Percentiles rank a stretch among this genome's conserved stretches.
Conservation (phyloP, 148 eudicot genomes). For the Rhododendron mucronatum region DNA sequence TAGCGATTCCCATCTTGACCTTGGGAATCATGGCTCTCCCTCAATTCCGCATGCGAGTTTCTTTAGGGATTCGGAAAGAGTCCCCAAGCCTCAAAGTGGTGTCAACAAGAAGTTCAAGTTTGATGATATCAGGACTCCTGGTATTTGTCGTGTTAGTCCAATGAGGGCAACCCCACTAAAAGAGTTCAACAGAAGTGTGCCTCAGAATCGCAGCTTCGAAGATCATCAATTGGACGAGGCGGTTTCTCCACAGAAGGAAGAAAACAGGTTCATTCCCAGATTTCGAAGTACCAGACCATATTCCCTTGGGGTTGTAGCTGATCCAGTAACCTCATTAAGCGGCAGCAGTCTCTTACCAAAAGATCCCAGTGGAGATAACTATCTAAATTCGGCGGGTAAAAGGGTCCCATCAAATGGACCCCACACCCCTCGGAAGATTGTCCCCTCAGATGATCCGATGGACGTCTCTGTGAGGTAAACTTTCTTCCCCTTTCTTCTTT, state of each 20-base stretch:
- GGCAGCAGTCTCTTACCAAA: conserved; percentile 29
- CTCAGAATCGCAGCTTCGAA: conserved; percentile 28
- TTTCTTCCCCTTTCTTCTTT: background rate
- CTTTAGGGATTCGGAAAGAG: conserved; percentile 26
- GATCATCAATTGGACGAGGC: conserved; percentile 31
- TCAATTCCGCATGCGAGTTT: conserved; percentile 22
- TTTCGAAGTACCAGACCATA: conserved; percentile 32
- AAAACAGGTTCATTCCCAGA: conserved; percentile 29
- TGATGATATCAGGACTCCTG: conserved; percentile 30
- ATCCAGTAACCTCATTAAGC: conserved; percentile 30
- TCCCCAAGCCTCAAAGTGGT: conserved; percentile 27
- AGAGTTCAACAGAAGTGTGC: conserved; percentile 37
- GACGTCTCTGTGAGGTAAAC: conserved; percentile 72
- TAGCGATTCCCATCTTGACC: conserved; percentile 19
- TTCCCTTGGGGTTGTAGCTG: conserved; percentile 44
- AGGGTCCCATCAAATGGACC: conserved; percentile 28
- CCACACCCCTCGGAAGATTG: conserved; percentile 24
- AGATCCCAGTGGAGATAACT: conserved; percentile 33
- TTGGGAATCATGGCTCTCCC: conserved; percentile 27
- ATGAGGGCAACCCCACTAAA: conserved; percentile 26
- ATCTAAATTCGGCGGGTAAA: conserved; percentile 27
- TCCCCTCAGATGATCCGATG: conserved; percentile 48
- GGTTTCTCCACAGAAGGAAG: conserved; percentile 29
- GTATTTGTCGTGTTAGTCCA: conserved; percentile 19
- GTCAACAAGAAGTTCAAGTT: conserved; percentile 33